phyloP scores from a whole-genome alignment of 2,329 filamentous ascomycete genomes.

The Fusarium mangiferae region DNA sequence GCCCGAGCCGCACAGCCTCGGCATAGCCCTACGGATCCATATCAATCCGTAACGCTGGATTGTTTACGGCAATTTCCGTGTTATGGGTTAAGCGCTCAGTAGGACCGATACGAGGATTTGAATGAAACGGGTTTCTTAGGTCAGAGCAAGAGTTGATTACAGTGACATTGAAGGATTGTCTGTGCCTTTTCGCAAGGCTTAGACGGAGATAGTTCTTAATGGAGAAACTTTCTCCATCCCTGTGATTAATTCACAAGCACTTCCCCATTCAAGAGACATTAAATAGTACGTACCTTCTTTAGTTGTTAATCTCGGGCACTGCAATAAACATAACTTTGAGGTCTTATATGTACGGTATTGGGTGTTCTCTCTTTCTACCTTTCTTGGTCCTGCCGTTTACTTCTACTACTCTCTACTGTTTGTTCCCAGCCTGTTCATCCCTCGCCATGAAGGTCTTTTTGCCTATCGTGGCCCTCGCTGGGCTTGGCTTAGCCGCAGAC shows the following conservation, averaged over 20 bases:
- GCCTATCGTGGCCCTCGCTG: neutral
- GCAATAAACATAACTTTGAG: neutral
- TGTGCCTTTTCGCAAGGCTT: neutral
- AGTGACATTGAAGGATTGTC: neutral
- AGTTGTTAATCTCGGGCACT: neutral
- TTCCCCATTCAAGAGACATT: fast-evolving
- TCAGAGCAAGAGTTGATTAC: neutral
- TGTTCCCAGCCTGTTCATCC: fast-evolving
- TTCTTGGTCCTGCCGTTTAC: neutral
- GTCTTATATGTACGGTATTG: neutral
- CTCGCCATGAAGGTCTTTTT: neutral
- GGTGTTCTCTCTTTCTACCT: no score
- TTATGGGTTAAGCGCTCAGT: neutral
- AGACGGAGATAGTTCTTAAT: neutral
- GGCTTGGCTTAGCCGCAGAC: neutral
- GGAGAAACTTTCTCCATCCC: neutral
- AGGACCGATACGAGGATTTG: neutral
- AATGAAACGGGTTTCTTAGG: neutral
- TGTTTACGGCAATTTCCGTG: neutral
- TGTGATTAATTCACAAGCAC: fast-evolving
- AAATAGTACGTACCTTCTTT: neutral
- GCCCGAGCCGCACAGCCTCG: neutral
- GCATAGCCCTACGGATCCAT: neutral
- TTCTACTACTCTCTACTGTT: neutral
- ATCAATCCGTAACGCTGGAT: neutral